Evolutionary conservation across 1,284 basidiomycete species (phyloP), one percentile per base, ranked within the genome.

Genomic region (Ceratorhiza oryzae-sativae): DNA sequence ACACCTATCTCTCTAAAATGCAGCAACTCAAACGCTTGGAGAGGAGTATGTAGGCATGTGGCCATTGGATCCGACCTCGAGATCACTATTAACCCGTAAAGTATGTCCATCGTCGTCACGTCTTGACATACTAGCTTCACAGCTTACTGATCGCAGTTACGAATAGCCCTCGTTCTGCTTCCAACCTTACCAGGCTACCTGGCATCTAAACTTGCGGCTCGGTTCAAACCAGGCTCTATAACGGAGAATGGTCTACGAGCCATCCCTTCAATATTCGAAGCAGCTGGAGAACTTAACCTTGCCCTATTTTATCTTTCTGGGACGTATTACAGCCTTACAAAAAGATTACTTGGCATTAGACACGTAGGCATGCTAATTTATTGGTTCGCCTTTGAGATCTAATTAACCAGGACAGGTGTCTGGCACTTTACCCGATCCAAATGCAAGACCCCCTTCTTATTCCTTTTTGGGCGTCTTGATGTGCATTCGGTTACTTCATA

Each of bases 31-130:
- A 79, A 94, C 92, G 1, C 83, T 96, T 0, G 94, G 94, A 15
- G 94, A 97, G 80, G 94, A 97, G 79, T 97, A 97, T 78, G 95
- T 93, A 0, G 92, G 93, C 77, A 90, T 93, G 36, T 90, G 93
- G 86, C 87, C 90, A 68, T 87, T 88, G 71, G 87, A 88, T 13
- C 77, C 80, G 18, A 80, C 77, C 51, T 79, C 79, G 12, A 75
- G 78, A 12, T 77, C 79, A 15, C 77, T 81, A 41, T 79, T 79
- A 49, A 88, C 86, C 13, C 81, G 86, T 9, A 63, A 51, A 41
- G 76, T 77, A 46, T n/a, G 74, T 53, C 8, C 36, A 10, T 12
- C 9, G 18, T 36, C 45, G 34, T 36, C 55, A 71, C 49, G 73
- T 30, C 6, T 20, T 20, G 15, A 8, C 18, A 27, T 41, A 32